Base-by-base conservation (phyloP, 495 filamentous ascomycete genomes). In the Aspergillus sparsus region DNA sequence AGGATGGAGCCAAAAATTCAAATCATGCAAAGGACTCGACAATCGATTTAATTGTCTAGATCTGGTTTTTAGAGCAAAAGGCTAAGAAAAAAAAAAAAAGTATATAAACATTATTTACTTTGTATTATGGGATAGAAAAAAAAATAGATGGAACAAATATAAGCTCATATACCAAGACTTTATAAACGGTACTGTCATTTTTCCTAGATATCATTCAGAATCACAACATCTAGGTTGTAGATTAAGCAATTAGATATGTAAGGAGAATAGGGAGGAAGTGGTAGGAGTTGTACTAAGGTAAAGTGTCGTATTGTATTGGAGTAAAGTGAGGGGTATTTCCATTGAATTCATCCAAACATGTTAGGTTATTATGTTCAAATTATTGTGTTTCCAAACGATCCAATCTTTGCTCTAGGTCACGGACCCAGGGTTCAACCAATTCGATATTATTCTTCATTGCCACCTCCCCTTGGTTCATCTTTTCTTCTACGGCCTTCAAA, bases 361-460 rank as follows among this genome's bases (percentile, higher is more conserved):
- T 27, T 31, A 7, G n/a, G 5, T 35, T 53, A 13, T 49, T 33
- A 13, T 35, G 0, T 4, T 39, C 13, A 9, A 36, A 53, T 34
- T 53, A 36, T 47, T 47, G 10, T 13, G 33, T 31, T 42, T 69
- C 75, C 63, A 89, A 68, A 52, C 79, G 79, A 15, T 78, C 81
- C 69, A 96, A 81, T 71, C 87, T 87, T 60, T 77, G 81, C 76
- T 98, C 94, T 39, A 98, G 71, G 41, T 89, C 90, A 71, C 87
- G 89, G 13, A 98, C 91, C 93, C 93, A 97, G 45, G 83, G 85
- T 62, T 92, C 88, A 39, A 98, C 86, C 15, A 88, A 81, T 52
- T 86, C 85, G 68, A 92, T 86, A 71, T 98, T 98, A 34, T 77
- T 81, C 61, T 81, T 82, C 73, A 93, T 84, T n/a, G 84, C 80